Base-by-base conservation (phyloP, 1,284 basidiomycete genomes). In the Neonothopanus nambi region DNA sequence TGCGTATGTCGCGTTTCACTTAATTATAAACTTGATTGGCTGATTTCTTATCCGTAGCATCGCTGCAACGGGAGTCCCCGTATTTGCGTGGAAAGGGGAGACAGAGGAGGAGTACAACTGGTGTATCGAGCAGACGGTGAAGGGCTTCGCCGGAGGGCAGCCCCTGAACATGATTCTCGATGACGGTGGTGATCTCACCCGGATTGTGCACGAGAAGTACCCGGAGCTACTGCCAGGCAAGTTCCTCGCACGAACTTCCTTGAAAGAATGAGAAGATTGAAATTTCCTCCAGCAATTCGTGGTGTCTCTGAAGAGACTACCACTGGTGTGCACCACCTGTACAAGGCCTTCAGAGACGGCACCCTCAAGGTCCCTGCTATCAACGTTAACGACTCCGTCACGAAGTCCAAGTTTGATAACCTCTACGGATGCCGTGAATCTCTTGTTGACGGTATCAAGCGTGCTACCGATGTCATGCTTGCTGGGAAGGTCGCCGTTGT, bases 81-180 rank as follows among this genome's bases (percentile, higher is more conserved):
- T 99, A 68, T 99, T 88, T 70, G 97, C 96, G 59, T 99, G 96
- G 96, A 99, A 99, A 81, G 97, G 97, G 58, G 96, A 99, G 81
- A 97, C 95, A 55, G 97, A 99, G 73, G 96, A 98, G 76, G 96
- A 99, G 75, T 99, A 98, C 80, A 72, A 78, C 62, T 99, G 97
- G 96, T 97, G 94, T 72, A 94, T 99, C 64, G 94, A 98, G 71
- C 97, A 99, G 78, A 93, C 93, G 53, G 76, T 99, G 62, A 73
- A 84, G 64, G 93, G 87, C 17, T 95, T 95, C 80, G 70, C 81
- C 13, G 81, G 70, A 61, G 90, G 90, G 65, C 78, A 97, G 76
- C 72, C 90, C 54, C 78, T 97, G 68, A 99, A 99, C 87, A 91
- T 99, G 95, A 99, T 99, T 74, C 87, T 99, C 71, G 96, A 99